Percentiles rank a stretch among this genome's conserved stretches.
These are phyloP conservation scores for Exophiala sideris DNA, from an alignment of 2,329 filamentous ascomycete genomes.

Conservation along the genomic window DNA sequence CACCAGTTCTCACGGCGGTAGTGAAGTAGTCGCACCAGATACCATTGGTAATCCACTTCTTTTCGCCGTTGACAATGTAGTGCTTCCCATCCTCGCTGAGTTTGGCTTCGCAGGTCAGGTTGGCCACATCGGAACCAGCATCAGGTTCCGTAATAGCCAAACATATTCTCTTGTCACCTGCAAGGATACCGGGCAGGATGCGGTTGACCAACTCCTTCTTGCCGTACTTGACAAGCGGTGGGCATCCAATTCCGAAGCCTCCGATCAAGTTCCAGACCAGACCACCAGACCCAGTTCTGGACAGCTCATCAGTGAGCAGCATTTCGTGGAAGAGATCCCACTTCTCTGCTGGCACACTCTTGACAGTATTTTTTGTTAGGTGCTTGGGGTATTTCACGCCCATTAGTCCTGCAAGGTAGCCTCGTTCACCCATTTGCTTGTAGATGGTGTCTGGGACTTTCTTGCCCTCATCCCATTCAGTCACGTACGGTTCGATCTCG, in stretches of 20 bases:
- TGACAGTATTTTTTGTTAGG: slow-evolving; percentile 67
- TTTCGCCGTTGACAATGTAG: slow-evolving; percentile 66
- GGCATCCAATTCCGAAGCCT: slow-evolving; percentile 92
- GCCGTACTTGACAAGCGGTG: slow-evolving; percentile 88
- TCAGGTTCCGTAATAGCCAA: slow-evolving; percentile 96
- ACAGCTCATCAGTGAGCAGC: slow-evolving; percentile 91
- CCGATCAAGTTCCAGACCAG: slow-evolving; percentile 97
- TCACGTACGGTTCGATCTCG: slow-evolving; percentile 85
- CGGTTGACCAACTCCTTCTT: slow-evolving; percentile 79
- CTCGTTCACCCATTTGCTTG: slow-evolving; percentile 89
- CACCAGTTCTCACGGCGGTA: slow-evolving; percentile 86
- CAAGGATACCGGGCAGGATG: slow-evolving; percentile 81
- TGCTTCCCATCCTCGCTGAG: slow-evolving; percentile 93
- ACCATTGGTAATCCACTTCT: slow-evolving; percentile 99
- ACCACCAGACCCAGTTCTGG: slow-evolving; percentile 80
- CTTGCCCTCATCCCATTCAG: slow-evolving; percentile 96
- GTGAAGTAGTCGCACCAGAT: slow-evolving; percentile 98
- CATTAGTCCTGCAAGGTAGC: slow-evolving; percentile 86
- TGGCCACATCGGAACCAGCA: slow-evolving; percentile 91
- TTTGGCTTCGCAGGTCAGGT: slow-evolving; percentile 93
- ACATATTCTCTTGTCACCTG: slow-evolving; percentile 95
- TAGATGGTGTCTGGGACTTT: slow-evolving; percentile 85
- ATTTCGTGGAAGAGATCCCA: slow-evolving; percentile 99
- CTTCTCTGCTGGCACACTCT: slow-evolving; percentile 77
- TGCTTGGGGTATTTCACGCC: slow-evolving; percentile 74